These are phyloP conservation scores for Curvularia hawaiiensis DNA, from an alignment of 2,329 filamentous ascomycete species.

Conservation along the genomic window DNA sequence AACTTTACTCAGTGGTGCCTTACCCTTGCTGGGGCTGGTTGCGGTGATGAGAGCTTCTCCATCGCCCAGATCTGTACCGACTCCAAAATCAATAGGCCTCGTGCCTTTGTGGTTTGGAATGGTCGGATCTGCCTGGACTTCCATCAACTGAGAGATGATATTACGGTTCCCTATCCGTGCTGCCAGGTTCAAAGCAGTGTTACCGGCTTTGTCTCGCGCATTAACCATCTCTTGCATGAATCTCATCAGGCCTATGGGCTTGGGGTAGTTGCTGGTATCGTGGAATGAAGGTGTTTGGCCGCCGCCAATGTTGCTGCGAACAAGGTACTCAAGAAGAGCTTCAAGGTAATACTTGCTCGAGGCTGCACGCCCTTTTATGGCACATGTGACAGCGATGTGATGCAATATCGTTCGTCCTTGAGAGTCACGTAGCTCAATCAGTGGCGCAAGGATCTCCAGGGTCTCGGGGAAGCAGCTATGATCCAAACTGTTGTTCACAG, in stretches of 20 bases:
- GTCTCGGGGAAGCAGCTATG: slow-evolving; percentile 88
- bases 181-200: slow-evolving; percentile 93
- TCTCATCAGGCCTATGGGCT: slow-evolving; percentile 82
- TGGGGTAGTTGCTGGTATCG: slow-evolving; percentile 62
- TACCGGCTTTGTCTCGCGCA: slow-evolving; percentile 88
- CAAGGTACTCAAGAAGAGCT: slow-evolving; percentile 90
- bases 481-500: slow-evolving; percentile 93
- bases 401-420: slow-evolving; percentile 92
- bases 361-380: slow-evolving; percentile 88
- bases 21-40: slow-evolving; percentile 45
- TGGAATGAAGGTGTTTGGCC: slow-evolving; percentile 42
- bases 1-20: slow-evolving; percentile 54
- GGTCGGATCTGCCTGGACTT: slow-evolving; percentile 91
- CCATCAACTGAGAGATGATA: slow-evolving; percentile 94
- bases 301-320: slow-evolving; percentile 66
- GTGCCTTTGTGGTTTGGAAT: slow-evolving; percentile 90
- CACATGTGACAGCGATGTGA: slow-evolving; percentile 94
- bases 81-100: slow-evolving; percentile 90
- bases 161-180: slow-evolving; percentile 91
- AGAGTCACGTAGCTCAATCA: slow-evolving; percentile 88
- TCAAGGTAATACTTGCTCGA: slow-evolving; percentile 97
- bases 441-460: slow-evolving; percentile 83
- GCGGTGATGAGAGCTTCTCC: slow-evolving; percentile 23
- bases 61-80: slow-evolving; percentile 68
- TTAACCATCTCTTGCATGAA: slow-evolving; percentile 99